Evolutionary conservation across 257 asterid species (phyloP).

Genomic region (Scutellaria baicalensis): DNA sequence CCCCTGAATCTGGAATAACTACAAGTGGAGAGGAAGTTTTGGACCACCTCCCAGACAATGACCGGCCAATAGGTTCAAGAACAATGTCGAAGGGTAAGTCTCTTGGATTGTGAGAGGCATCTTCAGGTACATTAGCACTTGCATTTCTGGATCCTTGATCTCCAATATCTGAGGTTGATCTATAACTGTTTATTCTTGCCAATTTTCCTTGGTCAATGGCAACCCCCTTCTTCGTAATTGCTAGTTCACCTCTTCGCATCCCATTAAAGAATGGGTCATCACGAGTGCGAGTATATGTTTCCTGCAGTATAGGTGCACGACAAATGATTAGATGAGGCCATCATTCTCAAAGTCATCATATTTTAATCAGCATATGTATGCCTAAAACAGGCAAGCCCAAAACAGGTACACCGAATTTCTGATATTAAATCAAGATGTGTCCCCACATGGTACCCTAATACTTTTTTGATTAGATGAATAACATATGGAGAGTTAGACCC

Average conservation of each 20-base stretch:
- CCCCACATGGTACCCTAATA: not conserved
- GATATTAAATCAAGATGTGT: not conserved
- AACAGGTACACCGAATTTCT: not conserved
- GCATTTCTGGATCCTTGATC: conserved; percentile 27
- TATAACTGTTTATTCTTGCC: conserved; percentile 12
- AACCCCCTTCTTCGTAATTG: conserved; percentile 25
- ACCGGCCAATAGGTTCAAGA: conserved; percentile 46
- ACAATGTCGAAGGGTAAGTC: conserved; percentile 41
- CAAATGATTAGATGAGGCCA: not conserved
- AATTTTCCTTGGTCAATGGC: conserved; percentile 31
- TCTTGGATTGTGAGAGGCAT: conserved; percentile 21
- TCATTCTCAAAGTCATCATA: not conserved
- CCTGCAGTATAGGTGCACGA: conserved; percentile 24
- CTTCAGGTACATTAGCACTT: conserved; percentile 20
- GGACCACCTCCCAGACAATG: conserved; percentile 59
- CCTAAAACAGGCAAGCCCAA: not conserved
- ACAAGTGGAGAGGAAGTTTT: conserved; percentile 40
- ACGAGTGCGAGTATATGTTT: conserved; percentile 48
- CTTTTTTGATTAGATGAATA: not conserved
- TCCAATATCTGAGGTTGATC: conserved; percentile 54
- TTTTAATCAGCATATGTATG: not conserved
- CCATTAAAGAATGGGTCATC: conserved; percentile 62
- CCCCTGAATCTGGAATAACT: conserved; percentile 18
- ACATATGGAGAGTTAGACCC: not conserved
- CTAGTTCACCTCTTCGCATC: conserved; percentile 63